Base-by-base conservation (phyloP, 192 early-diverging fungal species). In the Entomortierella lignicola region DNA sequence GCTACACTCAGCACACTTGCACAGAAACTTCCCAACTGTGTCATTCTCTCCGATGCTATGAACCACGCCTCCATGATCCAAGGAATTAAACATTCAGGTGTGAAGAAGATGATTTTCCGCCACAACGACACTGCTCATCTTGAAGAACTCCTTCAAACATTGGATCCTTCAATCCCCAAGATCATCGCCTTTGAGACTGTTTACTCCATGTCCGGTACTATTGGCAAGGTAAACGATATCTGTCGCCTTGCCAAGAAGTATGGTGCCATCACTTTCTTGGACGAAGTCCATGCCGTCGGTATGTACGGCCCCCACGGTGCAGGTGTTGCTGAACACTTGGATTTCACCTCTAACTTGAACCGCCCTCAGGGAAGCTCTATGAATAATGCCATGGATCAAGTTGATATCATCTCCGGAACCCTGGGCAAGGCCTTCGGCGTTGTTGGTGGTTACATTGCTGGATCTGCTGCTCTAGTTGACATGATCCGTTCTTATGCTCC, bases 31-130 rank as follows among this genome's bases (percentile, higher is more conserved):
- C 97, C 97, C 53, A 90, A 88, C 29, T 97, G 95, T 81, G 91
- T 97, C 18, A 97, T 98, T 81, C 95, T 98, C 66, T 97, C 96
- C 51, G 97, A 98, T 82, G 82, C 92, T 20, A 88, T 92, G 72
- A 98, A 98, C 85, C 97, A 98, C 69, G 97, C 97, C n/a, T 97
- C 96, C 13, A 98, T 98, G 97, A 98, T 98, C 81, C 96, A 97
- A 86, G 97, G 97, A 67, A 96, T 98, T 73, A 91, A 91, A 67
- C 89, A 98, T 88, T 97, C 97, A 21, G 83, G 91, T 27, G 95
- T 93, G 18, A 81, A 86, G 51, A 96, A 97, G 87, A 89, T 91
- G 63, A 90, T 98, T 26, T 98, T 98, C 86, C 87, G 91, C 52
- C 97, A 97, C 86, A 98, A 98, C 81, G 93, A 98, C 69, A 75